Evolutionary conservation across 441 rosid genomes (phyloP), one percentile per base, ranked within the genome.

Genomic region (Jatropha podagrica): DNA sequence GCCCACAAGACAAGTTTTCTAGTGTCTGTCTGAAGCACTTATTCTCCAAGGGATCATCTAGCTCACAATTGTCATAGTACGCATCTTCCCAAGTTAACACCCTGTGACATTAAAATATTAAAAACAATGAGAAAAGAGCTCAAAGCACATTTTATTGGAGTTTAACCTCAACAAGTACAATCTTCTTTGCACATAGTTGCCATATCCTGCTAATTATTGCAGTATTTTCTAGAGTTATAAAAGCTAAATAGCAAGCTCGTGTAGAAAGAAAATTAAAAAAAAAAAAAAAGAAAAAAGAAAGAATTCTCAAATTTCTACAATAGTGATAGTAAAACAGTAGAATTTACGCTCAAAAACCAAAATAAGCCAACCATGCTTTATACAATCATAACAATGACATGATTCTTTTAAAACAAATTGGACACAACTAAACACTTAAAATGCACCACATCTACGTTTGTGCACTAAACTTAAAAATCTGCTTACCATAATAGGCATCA

Each of bases 31-130:
- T 44, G 48, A 80, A 85, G 82, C 77, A 76, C 79, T 81, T 80
- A 76, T 72, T 76, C 79, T 74, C 86, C 44, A 54, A 76, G 76
- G 85, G 79, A 78, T 79, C 79, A 77, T 80, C 75, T 49, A 68
- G 79, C 79, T 74, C 88, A 79, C 70, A 80, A 79, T 79, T 83
- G 70, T 86, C 93, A 82, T 81, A 92, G 84, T 87, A 94, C 41
- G 92, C 91, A 82, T 92, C 96, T 84, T 90, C 96, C 92, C 90
- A 91, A 66, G 98, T 90, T 79, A 94, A 85, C 79, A 94, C 86
- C 95, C 98, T 95, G 88, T 81, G 64, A 78, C 70, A 78, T 72
- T 26, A 69, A 71, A 8, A 76, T 5, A 56, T 32, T 23, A 72
- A 65, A 63, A 63, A 62, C 7, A 51, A 40, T 38, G 23, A 49